Percentiles rank a stretch among this genome's conserved stretches.
Evolutionary conservation across 164 flowering plant genomes (phyloP).

Genomic region (Sextonia rubra): DNA sequence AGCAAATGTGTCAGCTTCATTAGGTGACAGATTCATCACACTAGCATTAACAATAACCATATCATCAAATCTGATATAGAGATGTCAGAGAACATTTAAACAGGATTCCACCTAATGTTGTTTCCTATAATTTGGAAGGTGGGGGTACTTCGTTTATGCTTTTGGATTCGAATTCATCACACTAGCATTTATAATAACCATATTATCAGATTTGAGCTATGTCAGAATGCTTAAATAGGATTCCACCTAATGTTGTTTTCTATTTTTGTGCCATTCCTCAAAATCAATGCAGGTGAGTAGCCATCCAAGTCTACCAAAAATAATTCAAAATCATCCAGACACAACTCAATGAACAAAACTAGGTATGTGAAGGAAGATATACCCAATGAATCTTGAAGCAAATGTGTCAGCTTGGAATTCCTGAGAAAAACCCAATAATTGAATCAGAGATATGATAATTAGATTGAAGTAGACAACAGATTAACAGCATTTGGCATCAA

Average conservation of each 20-base stretch:
- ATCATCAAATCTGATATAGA: background rate
- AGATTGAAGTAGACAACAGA: background rate
- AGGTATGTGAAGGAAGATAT: conserved; percentile 4
- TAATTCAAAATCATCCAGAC: too few species aligned
- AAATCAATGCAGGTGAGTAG: background rate
- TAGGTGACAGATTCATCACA: too few species aligned
- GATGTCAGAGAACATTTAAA: background rate
- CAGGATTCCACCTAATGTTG: background rate
- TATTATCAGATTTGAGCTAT: background rate
- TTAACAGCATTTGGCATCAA: background rate
- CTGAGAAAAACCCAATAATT: conserved; percentile 27
- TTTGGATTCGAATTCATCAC: too few species aligned
- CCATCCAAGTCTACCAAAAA: background rate
- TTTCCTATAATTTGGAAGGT: too few species aligned
- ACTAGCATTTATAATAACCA: too few species aligned
- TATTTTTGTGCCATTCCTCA: background rate
- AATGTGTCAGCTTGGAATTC: conserved; percentile 88
- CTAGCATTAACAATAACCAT: too few species aligned
- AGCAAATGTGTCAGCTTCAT: conserved; percentile 78
- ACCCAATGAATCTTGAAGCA: conserved; percentile 90
- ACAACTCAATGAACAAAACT: background rate
- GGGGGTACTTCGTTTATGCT: too few species aligned
- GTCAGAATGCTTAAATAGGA: background rate
- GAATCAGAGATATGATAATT: conserved; percentile 8
- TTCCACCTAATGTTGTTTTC: background rate